A percentile compares a stretch with the other conserved stretches of the same genome.
These are phyloP conservation scores for Raffaelea arxii DNA, from an alignment of 2,329 filamentous ascomycete species.

Conservation along the genomic window DNA sequence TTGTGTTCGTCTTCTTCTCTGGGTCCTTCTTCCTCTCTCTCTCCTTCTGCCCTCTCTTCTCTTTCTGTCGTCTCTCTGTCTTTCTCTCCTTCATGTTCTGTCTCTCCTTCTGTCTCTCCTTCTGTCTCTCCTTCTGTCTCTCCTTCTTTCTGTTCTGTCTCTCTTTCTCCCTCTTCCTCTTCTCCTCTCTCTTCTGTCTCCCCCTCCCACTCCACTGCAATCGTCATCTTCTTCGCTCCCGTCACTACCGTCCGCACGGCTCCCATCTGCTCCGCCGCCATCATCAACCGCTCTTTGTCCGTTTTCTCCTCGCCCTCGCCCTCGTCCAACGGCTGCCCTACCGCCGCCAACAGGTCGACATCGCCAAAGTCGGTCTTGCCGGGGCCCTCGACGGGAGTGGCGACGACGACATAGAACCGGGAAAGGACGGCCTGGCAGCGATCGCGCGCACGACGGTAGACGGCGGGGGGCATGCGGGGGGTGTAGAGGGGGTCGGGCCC, in stretches of 20 bases:
- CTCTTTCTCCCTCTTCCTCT: not conserved
- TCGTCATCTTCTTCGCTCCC: conserved; percentile 24
- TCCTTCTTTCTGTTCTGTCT: not conserved
- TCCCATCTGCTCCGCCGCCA: conserved; percentile 22
- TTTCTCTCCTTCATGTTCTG: not conserved
- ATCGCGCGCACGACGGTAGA: conserved; percentile 45
- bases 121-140: conserved; percentile 1
- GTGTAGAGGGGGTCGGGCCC: conserved; percentile 40
- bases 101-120: conserved; percentile 5
- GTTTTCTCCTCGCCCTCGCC: not conserved
- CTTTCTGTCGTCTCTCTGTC: not conserved
- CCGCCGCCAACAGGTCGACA: conserved; percentile 56
- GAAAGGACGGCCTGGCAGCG: conserved; percentile 36
- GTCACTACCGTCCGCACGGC: conserved; percentile 29
- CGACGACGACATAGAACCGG: conserved; percentile 43
- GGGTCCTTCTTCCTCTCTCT: not conserved
- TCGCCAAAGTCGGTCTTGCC: conserved; percentile 62
- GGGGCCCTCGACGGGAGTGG: conserved; percentile 57
- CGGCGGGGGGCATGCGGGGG: conserved; percentile 51
- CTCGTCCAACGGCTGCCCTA: not conserved
- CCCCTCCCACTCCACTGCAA: conserved; percentile 47
- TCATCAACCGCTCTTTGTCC: not conserved
- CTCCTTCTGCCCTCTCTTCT: conserved; percentile 1
- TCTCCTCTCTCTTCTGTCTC: conserved; percentile 1
- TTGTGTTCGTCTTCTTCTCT: not conserved